Base-by-base conservation (phyloP, 208 protist genomes). In the Crithidia thermophila region DNA sequence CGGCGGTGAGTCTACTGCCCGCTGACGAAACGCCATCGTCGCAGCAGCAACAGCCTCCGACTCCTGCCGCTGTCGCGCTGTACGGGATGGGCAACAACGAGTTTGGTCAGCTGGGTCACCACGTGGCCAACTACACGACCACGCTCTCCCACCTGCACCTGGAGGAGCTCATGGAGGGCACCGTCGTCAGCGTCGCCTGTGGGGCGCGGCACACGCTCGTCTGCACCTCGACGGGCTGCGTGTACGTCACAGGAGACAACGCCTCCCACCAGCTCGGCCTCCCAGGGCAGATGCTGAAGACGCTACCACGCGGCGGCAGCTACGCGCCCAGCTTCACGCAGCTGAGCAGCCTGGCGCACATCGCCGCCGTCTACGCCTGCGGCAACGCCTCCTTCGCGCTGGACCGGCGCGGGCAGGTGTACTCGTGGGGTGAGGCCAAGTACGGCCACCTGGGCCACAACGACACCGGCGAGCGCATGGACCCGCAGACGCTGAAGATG, bases 31-130 rank as follows among this genome's bases (percentile, higher is more conserved):
- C 28, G 31, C 31, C 23, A 57, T 42, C 0, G 23, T 9, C 23
- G 9, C 20, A 13, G 30, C 28, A 2, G 18, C 36, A 34, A 33
- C 3, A 6, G 30, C 31, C 57, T 2, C 21, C 33, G 1, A 64
- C n/a, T n/a, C n/a, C n/a, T n/a, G n/a, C n/a, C n/a, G n/a, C n/a
- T n/a, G n/a, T 72, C 8, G 57, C 51, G 2, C 36, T 81, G 13
- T 89, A 85, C 53, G 89, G 86, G n/a, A 75, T 95, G 66, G 89
- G 89, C 36, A 90, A 73, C 66, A 95, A 95, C 67, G 79, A 91
- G 70, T 66, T 46, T 37, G 82, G 82, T 16, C 89, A 95, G 67
- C 77, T 95, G 1, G 84, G 89, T 39, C 71, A 79, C 40, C 70
- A 78, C 39, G 77, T 93, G 4, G 79, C 82, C 14, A 85, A 74